Evolutionary conservation across 2,329 filamentous ascomycete species (phyloP), one percentile per base, ranked within the genome.

Genomic region (Sclerotinia nivalis): DNA sequence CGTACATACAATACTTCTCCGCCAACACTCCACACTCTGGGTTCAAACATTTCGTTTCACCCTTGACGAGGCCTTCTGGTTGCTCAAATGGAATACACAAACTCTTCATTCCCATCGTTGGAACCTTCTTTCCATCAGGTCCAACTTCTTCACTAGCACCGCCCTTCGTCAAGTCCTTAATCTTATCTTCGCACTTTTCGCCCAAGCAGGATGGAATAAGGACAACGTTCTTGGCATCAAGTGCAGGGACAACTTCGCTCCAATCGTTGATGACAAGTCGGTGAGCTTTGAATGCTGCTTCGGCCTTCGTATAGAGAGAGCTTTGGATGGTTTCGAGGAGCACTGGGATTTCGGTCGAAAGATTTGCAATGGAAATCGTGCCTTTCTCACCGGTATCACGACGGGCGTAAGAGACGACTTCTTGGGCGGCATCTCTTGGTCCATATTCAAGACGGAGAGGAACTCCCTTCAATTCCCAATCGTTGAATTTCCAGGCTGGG

Each of bases 401-500:
- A 77, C 96, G 92, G 31, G 94, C 92, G 73, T 88, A 92, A 73
- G 91, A 93, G 75, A 98, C 91, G 55, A 94, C 91, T 70, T 91
- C 88, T 79, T 94, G 93, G 73, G 92, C 93, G 18, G 91, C 90
- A 79, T 98, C 96, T 82, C 97, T 97, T 77, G 96, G 95, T 8
- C 96, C 96, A 78, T 97, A 97, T 81, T 99, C 96, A 71, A 99
- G 86, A 71, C 96, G 91, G 50, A 99, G 87, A 60, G 96, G 96
- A 55, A 98, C 91, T 79, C 96, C 96, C 83, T 95, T 96, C 76
- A 98, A 86, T 81, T 99, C 96, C 93, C 93, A 97, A 82, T 99
- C 94, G 82, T 96, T 97, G 85, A 99, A 99, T 82, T 99, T 99
- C 90, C 92, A 98, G 74, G 93, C 93, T 52, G 96, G 94, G 71